Base-by-base conservation (phyloP, 2,329 filamentous ascomycete species). In the Colletotrichum sansevieriae region DNA sequence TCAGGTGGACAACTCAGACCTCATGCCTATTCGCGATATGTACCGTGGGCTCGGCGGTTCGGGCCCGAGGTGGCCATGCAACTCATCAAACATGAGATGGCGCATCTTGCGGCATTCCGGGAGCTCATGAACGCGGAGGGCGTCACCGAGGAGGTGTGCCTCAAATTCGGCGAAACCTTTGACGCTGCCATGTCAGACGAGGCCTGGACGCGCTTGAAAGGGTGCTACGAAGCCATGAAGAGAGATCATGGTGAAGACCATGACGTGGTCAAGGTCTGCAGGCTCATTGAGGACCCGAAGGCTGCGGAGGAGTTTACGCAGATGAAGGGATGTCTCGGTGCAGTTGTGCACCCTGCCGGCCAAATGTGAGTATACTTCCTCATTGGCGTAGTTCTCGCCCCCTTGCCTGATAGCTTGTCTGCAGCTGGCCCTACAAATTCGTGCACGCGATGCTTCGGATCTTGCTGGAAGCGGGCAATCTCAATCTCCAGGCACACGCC, bases 11-110 rank as follows among this genome's bases (percentile, higher is more conserved):
- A 76, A 69, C 68, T 72, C 29, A 73, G 75, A 15, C 69, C 65
- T 3, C 72, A 73, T 29, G 39, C 61, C 0, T 74, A 72, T 44
- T 70, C 71, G 6, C 70, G 73, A 20, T 70, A 74, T 15, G 62
- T 70, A 1, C 70, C 65, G 37, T 68, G 71, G 33, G 59, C 70
- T 13, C 65, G 68, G 2, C 25, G 70, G 9, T 72, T 73, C 18
- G 75, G 76, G 0, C 8, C 70, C 0, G 59, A 73, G 1, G 72
- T 63, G 0, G 75, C 74, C 3, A 72, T 72, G 0, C 70, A 76
- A 35, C 70, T 76, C n/a, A 72, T 71, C 3, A 63, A 70, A 2
- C 76, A 74, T 54, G 72, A 74, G 54, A 67, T 68, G 4, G 62
- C 64, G 4, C 71, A 75, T 62, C 67, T 73, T 1, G 56, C 63